phyloP scores from a whole-genome alignment of 352 stramenopile genomes.

The Saprolegnia parasitica region DNA sequence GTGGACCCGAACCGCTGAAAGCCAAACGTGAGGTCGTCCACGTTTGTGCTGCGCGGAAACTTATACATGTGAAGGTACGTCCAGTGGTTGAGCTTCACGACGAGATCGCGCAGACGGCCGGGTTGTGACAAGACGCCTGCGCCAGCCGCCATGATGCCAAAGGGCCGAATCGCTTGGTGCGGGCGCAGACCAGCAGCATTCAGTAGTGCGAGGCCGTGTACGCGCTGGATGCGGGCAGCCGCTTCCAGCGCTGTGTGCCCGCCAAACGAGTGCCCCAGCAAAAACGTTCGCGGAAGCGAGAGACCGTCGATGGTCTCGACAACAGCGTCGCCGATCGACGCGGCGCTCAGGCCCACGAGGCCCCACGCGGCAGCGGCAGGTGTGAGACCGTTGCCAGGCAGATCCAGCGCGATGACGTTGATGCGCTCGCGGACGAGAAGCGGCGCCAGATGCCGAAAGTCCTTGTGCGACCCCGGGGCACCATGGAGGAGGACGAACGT shows the following conservation, averaged over 20 bases:
- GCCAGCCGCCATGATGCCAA: not conserved
- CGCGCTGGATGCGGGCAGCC: not conserved
- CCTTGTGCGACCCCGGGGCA: conserved; percentile 2
- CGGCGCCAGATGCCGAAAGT: conserved; percentile 15
- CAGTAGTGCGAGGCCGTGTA: conserved; percentile 11
- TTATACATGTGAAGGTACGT: not conserved
- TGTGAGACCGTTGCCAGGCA: conserved; percentile 15
- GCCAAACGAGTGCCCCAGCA: conserved; percentile 20
- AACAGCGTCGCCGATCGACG: not conserved
- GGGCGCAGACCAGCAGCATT: conserved; percentile 11
- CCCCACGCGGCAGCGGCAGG: not conserved
- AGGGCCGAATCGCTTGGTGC: not conserved
- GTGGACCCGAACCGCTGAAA: conserved; percentile 8
- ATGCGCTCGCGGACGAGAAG: conserved; percentile 13
- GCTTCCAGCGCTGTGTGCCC: conserved; percentile 8
- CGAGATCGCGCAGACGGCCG: not conserved
- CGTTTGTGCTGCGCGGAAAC: not conserved
- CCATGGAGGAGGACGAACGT: conserved; percentile 19
- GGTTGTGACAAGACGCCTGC: not conserved
- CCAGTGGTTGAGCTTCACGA: not conserved
- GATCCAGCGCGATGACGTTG: conserved; percentile 21
- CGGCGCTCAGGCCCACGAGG: not conserved
- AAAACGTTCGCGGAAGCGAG: not conserved
- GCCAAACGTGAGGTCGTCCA: conserved; percentile 1
- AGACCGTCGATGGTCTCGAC: not conserved